Base-by-base conservation (phyloP, 805 yeast genomes). In the Metschnikowia noctiluminum region DNA sequence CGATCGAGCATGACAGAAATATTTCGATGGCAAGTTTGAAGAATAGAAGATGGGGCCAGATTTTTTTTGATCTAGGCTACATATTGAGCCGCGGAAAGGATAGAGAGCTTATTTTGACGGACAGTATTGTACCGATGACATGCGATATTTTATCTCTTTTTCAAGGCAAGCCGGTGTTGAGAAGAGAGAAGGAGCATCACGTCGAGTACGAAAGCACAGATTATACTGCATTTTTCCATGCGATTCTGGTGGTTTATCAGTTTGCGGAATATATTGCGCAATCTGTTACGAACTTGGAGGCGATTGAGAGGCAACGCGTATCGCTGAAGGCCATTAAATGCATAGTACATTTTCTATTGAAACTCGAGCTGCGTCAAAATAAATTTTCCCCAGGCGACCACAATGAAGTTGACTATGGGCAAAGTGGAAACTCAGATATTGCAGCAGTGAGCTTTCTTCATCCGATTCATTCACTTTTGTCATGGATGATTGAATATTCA, bases 191-290 rank as follows among this genome's bases (percentile, higher is more conserved):
- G 4, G 73, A 78, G 6, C 84, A 81, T 50, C 99, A 92, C 64
- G 90, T 92, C 9, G 97, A 91, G 62, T 94, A 87, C 62, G 99
- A 92, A 62, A 84, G 83, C 40, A 88, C 87, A 31, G 92, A 88
- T 44, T 94, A 91, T 74, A 78, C 85, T 1, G 78, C 82, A 2
- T 85, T 77, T 58, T 85, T 85, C 62, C 85, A 85, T 52, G 81
- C 85, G 1, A 66, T 84, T 50, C 84, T 87, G 46, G 87, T 83
- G 3, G 75, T 88, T 0, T 76, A 85, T 9, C 85, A 85, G 50
- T 77, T 82, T 55, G 76, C 79, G 0, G 86, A 81, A 50, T 70
- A 70, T 50, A 68, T 81, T 11, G 77, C 84, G 0, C 78, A 73
- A 49, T 64, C 80, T 6, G 63, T 80, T 8, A 60, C 62, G 9